Evolutionary conservation across 2,329 filamentous ascomycete species (phyloP), one percentile per base, ranked within the genome.

Genomic region (Colletotrichum tanaceti): DNA sequence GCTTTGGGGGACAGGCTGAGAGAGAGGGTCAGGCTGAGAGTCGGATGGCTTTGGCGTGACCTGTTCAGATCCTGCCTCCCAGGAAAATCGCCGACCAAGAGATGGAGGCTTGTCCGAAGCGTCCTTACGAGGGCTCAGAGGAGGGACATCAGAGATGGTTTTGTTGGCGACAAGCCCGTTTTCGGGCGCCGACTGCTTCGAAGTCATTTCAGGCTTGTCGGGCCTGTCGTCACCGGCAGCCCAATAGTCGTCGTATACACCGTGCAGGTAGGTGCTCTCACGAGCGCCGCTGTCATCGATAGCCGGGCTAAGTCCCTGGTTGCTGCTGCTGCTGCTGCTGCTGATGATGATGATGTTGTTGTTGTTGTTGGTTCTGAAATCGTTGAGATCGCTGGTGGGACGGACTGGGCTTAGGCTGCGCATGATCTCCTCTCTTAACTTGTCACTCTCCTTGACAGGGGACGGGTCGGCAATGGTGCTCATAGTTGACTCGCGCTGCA

Each of bases 361-460:
- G 59, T 22, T 68, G n/a, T 44, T 46, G 9, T 22, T 49, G 4
- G 28, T 58, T 32, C 28, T 38, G 49, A 59, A 43, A 46, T 70
- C 71, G 13, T 63, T 68, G 10, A 69, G 66, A 4, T 61, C 66
- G 18, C 57, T 54, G 22, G 70, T 71, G 4, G 79, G 73, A 38
- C 79, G 79, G 14, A 81, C 75, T 0, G 89, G 85, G 63, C 85
- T 89, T 2, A 94, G 81, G 49, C 89, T 91, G 66, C 87, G 88
- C 61, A 93, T 88, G 63, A 94, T 94, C 73, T 94, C 92, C 68
- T 93, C 90, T 35, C 89, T 85, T 54, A 94, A 77, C 64, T 87
- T 84, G 72, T 94, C 92, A 73, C 87, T 93, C 73, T 93, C 91
- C 72, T 90, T 87, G 67, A 90, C 82, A 38, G 88, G 84, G 0